These are phyloP conservation scores for Lindgomyces ingoldianus DNA, from an alignment of 495 filamentous ascomycete genomes.

Conservation along the genomic window DNA sequence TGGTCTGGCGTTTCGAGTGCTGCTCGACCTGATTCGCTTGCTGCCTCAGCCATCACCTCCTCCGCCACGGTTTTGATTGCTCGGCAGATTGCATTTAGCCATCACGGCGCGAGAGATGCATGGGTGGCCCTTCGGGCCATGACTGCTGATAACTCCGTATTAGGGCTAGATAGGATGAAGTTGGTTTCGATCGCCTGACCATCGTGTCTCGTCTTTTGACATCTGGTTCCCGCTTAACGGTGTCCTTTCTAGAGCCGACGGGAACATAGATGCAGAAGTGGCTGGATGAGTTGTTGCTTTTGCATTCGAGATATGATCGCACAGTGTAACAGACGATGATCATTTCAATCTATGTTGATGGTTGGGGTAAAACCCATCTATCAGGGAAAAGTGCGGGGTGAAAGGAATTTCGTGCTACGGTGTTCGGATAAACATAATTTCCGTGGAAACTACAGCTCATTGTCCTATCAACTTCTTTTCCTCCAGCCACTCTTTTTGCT, in stretches of 20 bases:
- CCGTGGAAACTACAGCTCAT: not conserved
- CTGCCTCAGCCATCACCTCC: not conserved
- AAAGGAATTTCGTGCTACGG: not conserved
- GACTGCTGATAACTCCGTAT: not conserved
- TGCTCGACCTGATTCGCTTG: slow-evolving; percentile 14
- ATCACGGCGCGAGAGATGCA: not conserved
- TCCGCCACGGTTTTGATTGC: not conserved
- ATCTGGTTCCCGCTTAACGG: not conserved
- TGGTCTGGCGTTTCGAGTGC: slow-evolving; percentile 4
- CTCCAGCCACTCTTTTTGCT: not conserved
- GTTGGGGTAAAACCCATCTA: not conserved
- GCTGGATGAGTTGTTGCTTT: not conserved
- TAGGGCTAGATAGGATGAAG: not conserved
- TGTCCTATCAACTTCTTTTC: not conserved
- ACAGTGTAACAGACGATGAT: too few species aligned
- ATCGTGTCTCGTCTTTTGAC: not conserved
- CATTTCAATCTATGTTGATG: too few species aligned
- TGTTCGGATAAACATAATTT: not conserved
- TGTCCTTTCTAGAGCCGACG: not conserved
- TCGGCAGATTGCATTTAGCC: slow-evolving; percentile 29
- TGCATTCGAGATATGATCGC: too few species aligned
- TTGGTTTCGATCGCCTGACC: not conserved
- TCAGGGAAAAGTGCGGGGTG: not conserved
- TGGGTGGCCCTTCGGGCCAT: not conserved
- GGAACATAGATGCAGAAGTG: not conserved